Base-by-base conservation (phyloP, 164 flowering plant genomes). In the Litsea cubeba region DNA sequence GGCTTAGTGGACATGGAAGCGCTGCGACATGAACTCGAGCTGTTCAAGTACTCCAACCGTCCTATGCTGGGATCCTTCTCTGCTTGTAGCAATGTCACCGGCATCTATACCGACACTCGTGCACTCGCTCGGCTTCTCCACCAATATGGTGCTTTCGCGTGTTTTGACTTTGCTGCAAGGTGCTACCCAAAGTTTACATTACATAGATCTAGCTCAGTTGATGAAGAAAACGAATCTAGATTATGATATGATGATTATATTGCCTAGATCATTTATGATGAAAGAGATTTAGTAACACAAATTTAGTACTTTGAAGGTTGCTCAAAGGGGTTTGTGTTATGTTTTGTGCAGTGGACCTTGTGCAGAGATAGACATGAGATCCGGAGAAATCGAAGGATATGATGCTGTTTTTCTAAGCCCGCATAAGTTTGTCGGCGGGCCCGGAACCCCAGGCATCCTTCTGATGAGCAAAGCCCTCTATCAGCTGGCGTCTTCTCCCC, bases 391-490 rank as follows among this genome's bases (percentile, higher is more conserved):
- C 5, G 97, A 91, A 26, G 95, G 95, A 20, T 91, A 90, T 70
- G 98, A 93, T 83, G 96, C 91, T 0, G 63, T 93, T 12, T 90
- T 89, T 75, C 77, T 93, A 0, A 91, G 97, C 69, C 83, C 93
- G 23, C 98, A 93, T 74, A 91, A 93, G 80, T 93, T 93, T 68
- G 69, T 91, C 0, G 98, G 98, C 7, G 98, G 98, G 11, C 98
- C 98, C 3, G 94, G 87, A 5, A 73, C 88, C 1, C 89, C 95
- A 0, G 94, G 91, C 5, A 74, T 89, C 2, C 87, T 91, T 32
- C 75, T 89, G 20, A 88, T 91, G 89, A 87, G 69, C 81, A 89
- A 88, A 70, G 68, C 79, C 65, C 85, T 91, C 5, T 89, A 91
- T 71, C 78, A 49, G 50, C 75, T 89, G 10, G 72, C 71, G 35